phyloP scores from a whole-genome alignment of 495 filamentous ascomycete species.

The Penicillium roqueforti region DNA sequence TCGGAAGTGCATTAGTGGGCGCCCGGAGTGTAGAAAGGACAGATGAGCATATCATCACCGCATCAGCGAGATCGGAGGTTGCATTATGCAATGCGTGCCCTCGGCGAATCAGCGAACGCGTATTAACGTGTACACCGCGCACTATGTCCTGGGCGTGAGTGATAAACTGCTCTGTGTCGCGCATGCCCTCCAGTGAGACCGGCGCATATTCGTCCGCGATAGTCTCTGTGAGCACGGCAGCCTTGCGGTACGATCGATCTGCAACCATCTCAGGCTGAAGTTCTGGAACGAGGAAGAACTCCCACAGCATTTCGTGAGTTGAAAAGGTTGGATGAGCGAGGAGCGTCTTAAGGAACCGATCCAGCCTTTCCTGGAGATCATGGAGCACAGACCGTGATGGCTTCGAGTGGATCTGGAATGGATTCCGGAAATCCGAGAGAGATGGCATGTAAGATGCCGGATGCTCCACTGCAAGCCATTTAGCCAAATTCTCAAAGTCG shows the following conservation, averaged over 20 bases:
- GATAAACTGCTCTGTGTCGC: slow-evolving; percentile 92
- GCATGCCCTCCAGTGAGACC: slow-evolving; percentile 63
- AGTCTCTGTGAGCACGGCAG: slow-evolving; percentile 72
- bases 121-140: slow-evolving; percentile 74
- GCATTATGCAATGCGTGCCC: slow-evolving; percentile 36
- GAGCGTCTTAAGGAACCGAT: slow-evolving; percentile 80
- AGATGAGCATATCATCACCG: slow-evolving; percentile 55
- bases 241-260: slow-evolving; percentile 81
- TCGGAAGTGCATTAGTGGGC: slow-evolving; percentile 54
- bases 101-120: slow-evolving; percentile 67
- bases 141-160: slow-evolving; percentile 84
- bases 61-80: slow-evolving; percentile 61
- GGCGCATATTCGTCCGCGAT: slow-evolving; percentile 84
- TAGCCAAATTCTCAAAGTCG: slow-evolving; percentile 89
- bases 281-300: slow-evolving; percentile 97
- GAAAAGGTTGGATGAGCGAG: slow-evolving; percentile 89
- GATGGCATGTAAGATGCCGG: slow-evolving; percentile 92
- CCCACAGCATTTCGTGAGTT: slow-evolving; percentile 97
- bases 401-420: slow-evolving; percentile 87
- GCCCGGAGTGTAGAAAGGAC: slow-evolving; percentile 46
- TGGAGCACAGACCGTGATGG: slow-evolving; percentile 83
- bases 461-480: slow-evolving; percentile 84
- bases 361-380: slow-evolving; percentile 81
- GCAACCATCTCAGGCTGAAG: slow-evolving; percentile 86
- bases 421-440: slow-evolving; percentile 72